These are phyloP conservation scores for Cystofilobasidium macerans DNA, from an alignment of 768 basidiomycete species.

Conservation along the genomic window DNA sequence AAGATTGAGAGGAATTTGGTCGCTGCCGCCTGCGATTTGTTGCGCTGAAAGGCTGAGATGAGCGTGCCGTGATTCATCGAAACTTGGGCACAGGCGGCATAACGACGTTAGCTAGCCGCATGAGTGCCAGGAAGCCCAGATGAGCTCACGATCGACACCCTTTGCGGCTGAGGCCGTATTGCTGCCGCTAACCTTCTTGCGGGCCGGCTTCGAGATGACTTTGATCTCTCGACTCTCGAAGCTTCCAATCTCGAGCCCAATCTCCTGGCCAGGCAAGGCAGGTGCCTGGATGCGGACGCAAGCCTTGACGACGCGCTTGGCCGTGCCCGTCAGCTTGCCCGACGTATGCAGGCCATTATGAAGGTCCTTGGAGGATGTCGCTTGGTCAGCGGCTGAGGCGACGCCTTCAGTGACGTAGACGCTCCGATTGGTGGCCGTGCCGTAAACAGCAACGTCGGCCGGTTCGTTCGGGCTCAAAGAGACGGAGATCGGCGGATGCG, in stretches of 20 bases:
- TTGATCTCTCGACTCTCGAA: slow-evolving; percentile 94
- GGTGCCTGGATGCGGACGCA: slow-evolving; percentile 72
- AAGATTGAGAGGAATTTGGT: slow-evolving; percentile 93
- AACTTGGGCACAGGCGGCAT: slow-evolving; percentile 43
- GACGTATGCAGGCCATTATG: slow-evolving; percentile 4
- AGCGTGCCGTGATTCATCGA: slow-evolving; percentile 94
- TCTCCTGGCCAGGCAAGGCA: slow-evolving; percentile 52
- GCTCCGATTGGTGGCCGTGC: slow-evolving; percentile 85
- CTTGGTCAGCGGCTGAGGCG: slow-evolving; percentile 39
- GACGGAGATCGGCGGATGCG: not conserved
- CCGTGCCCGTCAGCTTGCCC: slow-evolving; percentile 47
- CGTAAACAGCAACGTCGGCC: slow-evolving; percentile 72
- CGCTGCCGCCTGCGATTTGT: slow-evolving; percentile 87
- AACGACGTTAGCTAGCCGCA: not conserved
- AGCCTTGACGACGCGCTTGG: slow-evolving; percentile 90
- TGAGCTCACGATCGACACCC: slow-evolving; percentile 69
- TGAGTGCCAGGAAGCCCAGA: not conserved
- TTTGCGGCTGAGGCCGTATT: slow-evolving; percentile 60
- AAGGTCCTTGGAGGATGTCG: not conserved
- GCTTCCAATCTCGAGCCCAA: slow-evolving; percentile 65
- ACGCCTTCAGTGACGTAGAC: slow-evolving; percentile 73
- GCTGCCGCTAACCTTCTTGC: slow-evolving; percentile 52
- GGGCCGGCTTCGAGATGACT: slow-evolving; percentile 95
- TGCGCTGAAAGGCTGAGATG: slow-evolving; percentile 87
- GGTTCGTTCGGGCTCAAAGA: slow-evolving; percentile 37